Evolutionary conservation across 345 rosid species (phyloP).

Genomic region (Gossypium ekmanianum): DNA sequence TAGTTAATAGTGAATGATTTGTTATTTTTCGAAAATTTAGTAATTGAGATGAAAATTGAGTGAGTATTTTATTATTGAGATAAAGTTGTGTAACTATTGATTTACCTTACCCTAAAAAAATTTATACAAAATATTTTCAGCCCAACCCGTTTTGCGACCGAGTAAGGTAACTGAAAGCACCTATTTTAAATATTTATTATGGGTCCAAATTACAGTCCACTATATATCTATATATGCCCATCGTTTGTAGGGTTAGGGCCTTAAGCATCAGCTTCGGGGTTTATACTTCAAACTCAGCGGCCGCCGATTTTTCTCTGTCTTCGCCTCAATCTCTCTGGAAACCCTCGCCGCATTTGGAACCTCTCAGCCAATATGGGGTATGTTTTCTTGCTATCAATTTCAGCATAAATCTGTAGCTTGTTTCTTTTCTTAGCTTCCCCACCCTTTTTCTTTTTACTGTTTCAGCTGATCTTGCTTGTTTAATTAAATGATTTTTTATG

Average conservation of each 20-base stretch:
- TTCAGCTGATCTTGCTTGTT: neutral
- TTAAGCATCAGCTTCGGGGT: neutral
- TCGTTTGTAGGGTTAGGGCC: conserved; percentile 3
- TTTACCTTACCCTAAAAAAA: no score
- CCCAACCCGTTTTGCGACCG: no score
- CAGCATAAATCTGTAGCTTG: neutral
- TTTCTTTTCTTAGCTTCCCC: neutral
- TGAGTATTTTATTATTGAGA: accelerated
- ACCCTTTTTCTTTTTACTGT: neutral
- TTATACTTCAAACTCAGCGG: conserved; percentile 1
- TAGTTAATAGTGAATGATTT: no score
- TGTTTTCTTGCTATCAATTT: neutral
- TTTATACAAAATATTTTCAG: no score
- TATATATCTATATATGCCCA: neutral
- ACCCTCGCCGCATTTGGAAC: conserved; percentile 2
- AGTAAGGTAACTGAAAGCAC: no score
- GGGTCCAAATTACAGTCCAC: neutral
- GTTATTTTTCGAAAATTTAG: no score
- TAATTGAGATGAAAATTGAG: no score
- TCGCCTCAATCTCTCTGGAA: neutral
- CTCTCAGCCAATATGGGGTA: conserved; percentile 25
- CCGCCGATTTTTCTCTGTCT: neutral
- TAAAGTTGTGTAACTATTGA: no score
- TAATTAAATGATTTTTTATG: neutral
- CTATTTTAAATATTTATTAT: no score